A percentile compares a stretch with the other conserved stretches of the same genome.
These are phyloP conservation scores for Cryphonectria carpinicola DNA, from an alignment of 2,329 filamentous ascomycete genomes.

Conservation along the genomic window DNA sequence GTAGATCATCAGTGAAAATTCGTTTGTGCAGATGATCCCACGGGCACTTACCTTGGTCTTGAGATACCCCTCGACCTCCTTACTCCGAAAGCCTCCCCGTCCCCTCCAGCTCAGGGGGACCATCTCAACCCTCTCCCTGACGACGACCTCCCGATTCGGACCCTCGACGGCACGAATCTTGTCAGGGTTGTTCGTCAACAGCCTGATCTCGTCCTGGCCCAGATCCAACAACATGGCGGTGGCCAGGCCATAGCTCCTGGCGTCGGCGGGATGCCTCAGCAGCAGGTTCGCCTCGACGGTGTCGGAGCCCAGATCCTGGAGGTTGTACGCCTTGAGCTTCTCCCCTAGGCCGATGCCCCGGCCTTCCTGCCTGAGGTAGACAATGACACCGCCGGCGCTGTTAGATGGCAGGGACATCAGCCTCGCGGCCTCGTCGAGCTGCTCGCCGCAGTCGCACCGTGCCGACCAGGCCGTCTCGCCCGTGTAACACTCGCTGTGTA, in stretches of 20 bases:
- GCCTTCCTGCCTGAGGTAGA: conserved; percentile 95
- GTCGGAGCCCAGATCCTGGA: conserved; percentile 96
- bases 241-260: conserved; percentile 91
- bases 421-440: conserved; percentile 92
- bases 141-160: conserved; percentile 82
- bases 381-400: conserved; percentile 80
- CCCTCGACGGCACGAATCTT: conserved; percentile 95
- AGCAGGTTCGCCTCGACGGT: conserved; percentile 95
- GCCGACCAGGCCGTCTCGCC: conserved; percentile 99
- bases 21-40: not conserved
- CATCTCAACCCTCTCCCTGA: conserved; percentile 92
- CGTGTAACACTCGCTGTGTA: conserved; percentile 98
- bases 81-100: conserved; percentile 78
- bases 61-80: conserved; percentile 91
- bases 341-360: conserved; percentile 92
- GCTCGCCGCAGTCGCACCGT: conserved; percentile 95
- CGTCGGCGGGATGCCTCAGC: conserved; percentile 90
- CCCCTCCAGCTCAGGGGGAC: conserved; percentile 92
- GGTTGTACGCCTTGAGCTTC: conserved; percentile 97
- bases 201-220: conserved; percentile 74
- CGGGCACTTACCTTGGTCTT: conserved; percentile 78
- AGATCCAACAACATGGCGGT: conserved; percentile 92
- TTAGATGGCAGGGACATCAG: conserved; percentile 78
- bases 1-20: conserved; percentile 15
- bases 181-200: conserved; percentile 96